Evolutionary conservation across 768 basidiomycete genomes (phyloP), one percentile per base, ranked within the genome.

Genomic region (Hypholoma fasciculare): DNA sequence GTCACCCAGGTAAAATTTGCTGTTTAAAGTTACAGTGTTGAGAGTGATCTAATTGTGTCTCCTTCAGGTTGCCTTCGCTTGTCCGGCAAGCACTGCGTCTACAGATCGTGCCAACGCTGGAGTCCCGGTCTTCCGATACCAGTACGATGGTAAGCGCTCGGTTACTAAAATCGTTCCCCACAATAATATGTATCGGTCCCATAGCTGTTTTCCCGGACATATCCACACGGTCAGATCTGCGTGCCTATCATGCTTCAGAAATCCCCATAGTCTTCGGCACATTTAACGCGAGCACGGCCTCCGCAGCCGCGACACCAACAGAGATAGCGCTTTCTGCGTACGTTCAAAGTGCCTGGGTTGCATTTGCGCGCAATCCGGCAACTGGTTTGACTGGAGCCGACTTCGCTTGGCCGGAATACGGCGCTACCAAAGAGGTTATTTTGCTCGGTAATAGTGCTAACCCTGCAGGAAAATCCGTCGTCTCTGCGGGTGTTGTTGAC

Each of bases 251-350:
- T 40, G 67, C 72, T 0, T 71, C 76, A 0, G 72, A 77, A 40
- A 71, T 79, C 30, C 76, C 78, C 0, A 60, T 76, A 27, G 69
- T 76, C 34, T 80, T 78, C 49, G 76, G 74, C 2, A 73, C 74
- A 1, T 74, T 69, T 60, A 68, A 67, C 54, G 51, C 57, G 34
- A 72, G 67, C 37, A 65, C 66, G 5, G 39, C 62, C n/a, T 52
- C 66, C 34, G 58, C 63, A 36, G 55, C 38, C 2, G 64, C 63
- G 17, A 69, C 66, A 11, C 52, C 61, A 12, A 60, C 30, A 8
- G 70, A 70, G 52, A 66, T 71, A n/a, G 61, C 66, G n/a, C 64
- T 78, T 38, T 72, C 76, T 1, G 65, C 58, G 52, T 74, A 71
- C 52, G 54, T 77, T 1, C 76, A 78, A 58, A 59, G 63, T 6